Base-by-base conservation (phyloP, 345 rosid species). In the Clausena lansium region DNA sequence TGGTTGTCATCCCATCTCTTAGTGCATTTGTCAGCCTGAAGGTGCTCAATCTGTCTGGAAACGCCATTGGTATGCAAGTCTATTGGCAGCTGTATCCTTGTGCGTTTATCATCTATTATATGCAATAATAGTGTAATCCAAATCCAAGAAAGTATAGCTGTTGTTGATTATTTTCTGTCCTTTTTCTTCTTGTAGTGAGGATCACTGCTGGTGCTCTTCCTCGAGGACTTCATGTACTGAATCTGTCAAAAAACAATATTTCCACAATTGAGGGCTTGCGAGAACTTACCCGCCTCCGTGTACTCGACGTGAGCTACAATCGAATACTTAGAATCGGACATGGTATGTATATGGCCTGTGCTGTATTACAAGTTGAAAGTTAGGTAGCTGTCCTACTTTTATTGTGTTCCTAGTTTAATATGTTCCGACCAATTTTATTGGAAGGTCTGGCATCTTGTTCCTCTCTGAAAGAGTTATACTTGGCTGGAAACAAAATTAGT, bases 401-500 rank as follows among this genome's bases (percentile, higher is more conserved):
- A 32, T 70, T 20, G 55, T 45, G 33, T 14, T 61, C 6, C 25
- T 28, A 30, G 15, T 61, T 39, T 74, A 41, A 61, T 24, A 7
- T 32, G n/a, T 22, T 61, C 63, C 9, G 22, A 50, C 25, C 7
- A 55, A 14, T 61, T 66, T 59, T 68, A 20, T 28, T 55, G 69
- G 45, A 62, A 94, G 99, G 99, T 73, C 83, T 96, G 81, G 99
- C 98, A 75, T 96, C 97, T 32, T 94, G 97, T 84, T 92, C 98
- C 64, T 88, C 98, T 22, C 85, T 96, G 87, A 96, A 94, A 79
- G 98, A 96, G 91, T 85, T 96, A 62, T 94, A 90, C 86, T 80
- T 96, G 88, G 97, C 98, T 33, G 98, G 98, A 77, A 96, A 96
- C 81, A 96, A 91, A 81, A 90, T 94, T 78, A 88, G 97, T 13